Conservation (phyloP, 345 rosid species). For the Corchorus olitorius region DNA sequence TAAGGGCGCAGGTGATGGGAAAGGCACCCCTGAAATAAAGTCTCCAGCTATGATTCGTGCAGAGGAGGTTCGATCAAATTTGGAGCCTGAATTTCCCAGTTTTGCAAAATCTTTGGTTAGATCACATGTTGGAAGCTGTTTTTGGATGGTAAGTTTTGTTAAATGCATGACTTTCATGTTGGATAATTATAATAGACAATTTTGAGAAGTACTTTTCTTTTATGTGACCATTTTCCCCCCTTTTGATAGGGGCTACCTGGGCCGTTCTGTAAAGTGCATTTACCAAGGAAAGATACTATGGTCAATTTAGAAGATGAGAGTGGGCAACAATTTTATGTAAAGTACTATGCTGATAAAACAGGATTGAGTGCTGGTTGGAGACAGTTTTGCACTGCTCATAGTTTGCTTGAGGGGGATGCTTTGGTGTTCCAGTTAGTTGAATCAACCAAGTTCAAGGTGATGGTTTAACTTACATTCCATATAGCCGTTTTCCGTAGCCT, state of each 20-base stretch:
- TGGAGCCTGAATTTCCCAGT: conserved; percentile 56
- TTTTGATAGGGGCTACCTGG: conserved; percentile 76
- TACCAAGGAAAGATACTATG: conserved; percentile 49
- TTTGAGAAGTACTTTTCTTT: background rate
- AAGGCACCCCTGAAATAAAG: conserved; percentile 32
- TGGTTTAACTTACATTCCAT: conserved; percentile 5
- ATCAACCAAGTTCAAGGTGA: conserved; percentile 68
- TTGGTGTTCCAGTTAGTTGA: conserved; percentile 75
- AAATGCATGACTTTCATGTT: conserved; percentile 2
- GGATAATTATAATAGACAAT: conserved; percentile 7
- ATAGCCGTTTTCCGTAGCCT: background rate
- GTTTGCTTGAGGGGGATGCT: conserved; percentile 78
- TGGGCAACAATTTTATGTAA: conserved; percentile 32
- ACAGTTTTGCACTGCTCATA: conserved; percentile 65
- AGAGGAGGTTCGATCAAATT: conserved; percentile 62
- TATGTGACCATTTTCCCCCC: background rate
- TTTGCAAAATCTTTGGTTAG: conserved; percentile 63
- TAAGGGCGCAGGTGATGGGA: conserved; percentile 26
- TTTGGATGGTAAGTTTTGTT: conserved; percentile 57
- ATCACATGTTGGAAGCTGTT: conserved; percentile 70
- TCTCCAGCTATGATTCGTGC: conserved; percentile 57
- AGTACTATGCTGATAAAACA: conserved; percentile 63
- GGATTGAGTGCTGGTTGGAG: conserved; percentile 98
- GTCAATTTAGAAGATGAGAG: conserved; percentile 63
- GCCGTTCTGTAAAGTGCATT: conserved; percentile 60